These are phyloP conservation scores for Leccinum subgranulosum DNA, from an alignment of 768 basidiomycete genomes.

Conservation along the genomic window DNA sequence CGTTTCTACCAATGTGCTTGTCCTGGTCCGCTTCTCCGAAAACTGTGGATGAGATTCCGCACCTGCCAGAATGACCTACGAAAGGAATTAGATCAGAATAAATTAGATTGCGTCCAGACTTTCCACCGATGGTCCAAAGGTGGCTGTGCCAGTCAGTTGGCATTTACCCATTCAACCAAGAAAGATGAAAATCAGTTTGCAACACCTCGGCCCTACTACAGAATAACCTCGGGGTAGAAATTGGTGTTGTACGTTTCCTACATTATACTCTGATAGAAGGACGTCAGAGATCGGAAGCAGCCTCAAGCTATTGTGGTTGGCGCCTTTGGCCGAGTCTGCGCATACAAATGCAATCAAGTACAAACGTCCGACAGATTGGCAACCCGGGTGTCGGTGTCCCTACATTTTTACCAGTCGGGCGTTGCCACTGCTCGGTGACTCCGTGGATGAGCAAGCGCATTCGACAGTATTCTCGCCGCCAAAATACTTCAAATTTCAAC, in stretches of 20 bases:
- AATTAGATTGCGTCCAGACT: neutral
- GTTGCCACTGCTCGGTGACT: neutral
- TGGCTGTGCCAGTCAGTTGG: neutral
- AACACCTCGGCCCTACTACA: neutral
- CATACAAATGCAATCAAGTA: neutral
- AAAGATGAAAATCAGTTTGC: neutral
- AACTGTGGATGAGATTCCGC: neutral
- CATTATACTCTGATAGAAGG: neutral
- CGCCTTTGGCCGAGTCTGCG: neutral
- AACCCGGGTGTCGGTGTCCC: neutral
- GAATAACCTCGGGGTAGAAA: neutral
- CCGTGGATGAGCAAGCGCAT: neutral
- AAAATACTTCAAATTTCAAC: neutral
- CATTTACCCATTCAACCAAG: neutral
- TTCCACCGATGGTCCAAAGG: neutral
- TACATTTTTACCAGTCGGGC: neutral
- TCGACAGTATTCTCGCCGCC: neutral
- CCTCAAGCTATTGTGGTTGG: neutral
- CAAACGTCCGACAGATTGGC: neutral
- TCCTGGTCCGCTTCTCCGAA: neutral
- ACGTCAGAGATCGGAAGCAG: neutral
- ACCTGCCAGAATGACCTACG: neutral
- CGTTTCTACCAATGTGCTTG: neutral
- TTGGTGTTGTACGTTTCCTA: neutral
- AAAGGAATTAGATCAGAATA: neutral